Percentiles rank a stretch among this genome's conserved stretches.
These are phyloP conservation scores for Patellifolia procumbens DNA, from an alignment of 179 eudicot genomes.

Conservation along the genomic window DNA sequence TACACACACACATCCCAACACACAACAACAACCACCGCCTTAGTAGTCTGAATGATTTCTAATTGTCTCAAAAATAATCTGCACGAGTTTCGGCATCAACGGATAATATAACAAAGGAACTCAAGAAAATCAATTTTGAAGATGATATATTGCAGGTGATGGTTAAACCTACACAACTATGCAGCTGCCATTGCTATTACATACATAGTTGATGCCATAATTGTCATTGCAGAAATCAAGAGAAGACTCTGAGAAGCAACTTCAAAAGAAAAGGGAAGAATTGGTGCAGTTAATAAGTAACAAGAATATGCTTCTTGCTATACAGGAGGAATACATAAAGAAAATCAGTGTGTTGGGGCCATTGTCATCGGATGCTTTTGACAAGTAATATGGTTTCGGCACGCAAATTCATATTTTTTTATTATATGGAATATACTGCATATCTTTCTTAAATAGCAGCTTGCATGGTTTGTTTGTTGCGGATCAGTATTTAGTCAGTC, in stretches of 20 bases:
- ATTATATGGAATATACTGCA: background rate
- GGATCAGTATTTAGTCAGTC: background rate
- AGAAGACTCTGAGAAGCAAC: conserved; percentile 63
- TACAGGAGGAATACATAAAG: conserved; percentile 87
- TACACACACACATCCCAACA: too few relatives aligned
- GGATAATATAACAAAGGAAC: conserved; percentile 53
- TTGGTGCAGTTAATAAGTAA: conserved; percentile 76
- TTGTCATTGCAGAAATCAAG: conserved; percentile 29
- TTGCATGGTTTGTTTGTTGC: background rate
- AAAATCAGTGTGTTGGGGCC: conserved; percentile 93
- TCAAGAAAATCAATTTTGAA: conserved; percentile 64
- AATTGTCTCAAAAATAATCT: conserved; percentile 7
- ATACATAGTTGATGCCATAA: conserved; percentile 20
- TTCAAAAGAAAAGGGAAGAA: conserved; percentile 86
- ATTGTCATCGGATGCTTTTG: conserved; percentile 91
- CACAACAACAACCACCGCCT: too few relatives aligned
- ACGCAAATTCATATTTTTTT: background rate
- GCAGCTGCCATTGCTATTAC: conserved; percentile 9
- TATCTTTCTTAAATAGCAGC: background rate
- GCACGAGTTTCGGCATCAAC: conserved; percentile 65
- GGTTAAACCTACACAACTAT: conserved; percentile 7
- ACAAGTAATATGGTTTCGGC: conserved; percentile 51
- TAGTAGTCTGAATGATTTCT: background rate
- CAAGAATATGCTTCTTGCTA: conserved; percentile 75
- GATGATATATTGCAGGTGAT: conserved; percentile 71